Percentiles rank a stretch among this genome's conserved stretches.
Conservation (phyloP, 331 rosid species). For the Malus hybrid region DNA sequence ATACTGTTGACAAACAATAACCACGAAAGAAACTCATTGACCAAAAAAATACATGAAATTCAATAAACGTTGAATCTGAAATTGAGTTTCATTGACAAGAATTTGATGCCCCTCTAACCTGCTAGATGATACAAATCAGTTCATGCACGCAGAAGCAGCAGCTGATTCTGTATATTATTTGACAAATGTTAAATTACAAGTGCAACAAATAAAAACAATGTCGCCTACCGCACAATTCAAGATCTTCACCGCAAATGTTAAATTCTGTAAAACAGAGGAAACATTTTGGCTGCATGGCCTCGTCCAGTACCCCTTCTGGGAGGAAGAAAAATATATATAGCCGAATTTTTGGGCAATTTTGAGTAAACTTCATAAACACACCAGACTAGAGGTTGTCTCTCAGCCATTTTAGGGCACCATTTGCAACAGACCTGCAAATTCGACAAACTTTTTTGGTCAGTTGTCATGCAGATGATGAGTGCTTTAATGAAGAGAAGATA, state of each 20-base stretch:
- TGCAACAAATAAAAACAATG: neutral
- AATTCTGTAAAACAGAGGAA: neutral
- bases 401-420: slow-evolving; percentile 86
- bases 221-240: neutral
- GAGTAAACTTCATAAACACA: neutral
- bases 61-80: neutral
- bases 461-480: neutral
- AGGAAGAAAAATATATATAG: slow-evolving; percentile 3
- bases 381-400: slow-evolving; percentile 68
- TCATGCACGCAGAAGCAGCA: neutral
- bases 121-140: neutral
- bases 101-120: neutral
- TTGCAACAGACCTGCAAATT: slow-evolving; percentile 66
- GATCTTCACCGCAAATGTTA: neutral
- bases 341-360: neutral
- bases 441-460: slow-evolving; percentile 5
- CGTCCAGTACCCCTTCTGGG: neutral
- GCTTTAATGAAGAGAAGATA: neutral
- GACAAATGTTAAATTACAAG: neutral
- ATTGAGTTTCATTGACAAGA: neutral
- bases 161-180: neutral
- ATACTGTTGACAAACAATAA: too few species aligned
- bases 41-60: neutral
- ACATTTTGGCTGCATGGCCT: slow-evolving; percentile 14
- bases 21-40: neutral